Evolutionary conservation across 164 flowering plant genomes (phyloP).

Genomic region (Buxus sempervirens): DNA sequence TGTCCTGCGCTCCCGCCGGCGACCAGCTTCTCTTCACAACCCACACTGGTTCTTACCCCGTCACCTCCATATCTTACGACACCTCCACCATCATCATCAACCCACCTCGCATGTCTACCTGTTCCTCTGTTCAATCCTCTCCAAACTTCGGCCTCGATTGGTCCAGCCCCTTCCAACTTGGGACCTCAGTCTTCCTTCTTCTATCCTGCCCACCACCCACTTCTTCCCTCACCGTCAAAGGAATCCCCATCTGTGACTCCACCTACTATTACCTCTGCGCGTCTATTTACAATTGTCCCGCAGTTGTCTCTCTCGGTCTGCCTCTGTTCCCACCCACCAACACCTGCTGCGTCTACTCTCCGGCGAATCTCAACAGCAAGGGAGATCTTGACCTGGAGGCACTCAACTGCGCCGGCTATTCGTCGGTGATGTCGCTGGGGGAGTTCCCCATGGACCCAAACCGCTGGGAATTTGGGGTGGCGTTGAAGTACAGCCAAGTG

Average conservation of each 20-base stretch:
- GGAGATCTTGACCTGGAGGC: constrained; percentile 31
- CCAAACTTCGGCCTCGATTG: constrained; percentile 56
- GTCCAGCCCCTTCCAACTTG: constrained; percentile 49
- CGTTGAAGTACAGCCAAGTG: constrained; percentile 27
- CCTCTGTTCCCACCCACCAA: constrained; percentile 33
- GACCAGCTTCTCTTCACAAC: constrained; percentile 44
- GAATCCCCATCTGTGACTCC: constrained; percentile 36
- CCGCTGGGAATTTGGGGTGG: constrained; percentile 44
- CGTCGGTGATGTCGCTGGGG: constrained; percentile 37
- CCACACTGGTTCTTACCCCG: constrained; percentile 50
- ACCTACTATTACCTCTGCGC: constrained; percentile 37
- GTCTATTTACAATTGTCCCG: constrained; percentile 38
- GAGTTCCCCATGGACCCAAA: constrained; percentile 40
- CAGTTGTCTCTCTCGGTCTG: constrained; percentile 32
- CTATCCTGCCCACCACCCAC: constrained; percentile 35
- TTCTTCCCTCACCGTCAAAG: constrained; percentile 31
- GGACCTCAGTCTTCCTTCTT: constrained; percentile 44
- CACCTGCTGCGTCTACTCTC: constrained; percentile 54
- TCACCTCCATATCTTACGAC: constrained; percentile 42
- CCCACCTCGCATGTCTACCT: constrained; percentile 48
- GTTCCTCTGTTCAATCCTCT: constrained; percentile 43
- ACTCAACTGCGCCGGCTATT: constrained; percentile 28
- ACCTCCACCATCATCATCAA: constrained; percentile 38
- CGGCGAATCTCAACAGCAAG: constrained; percentile 39
- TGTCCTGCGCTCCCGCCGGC: constrained; percentile 30